Percentiles rank a stretch among this genome's conserved stretches.
Evolutionary conservation across 495 filamentous ascomycete genomes (phyloP).

Genomic region (Tuber brumale): DNA sequence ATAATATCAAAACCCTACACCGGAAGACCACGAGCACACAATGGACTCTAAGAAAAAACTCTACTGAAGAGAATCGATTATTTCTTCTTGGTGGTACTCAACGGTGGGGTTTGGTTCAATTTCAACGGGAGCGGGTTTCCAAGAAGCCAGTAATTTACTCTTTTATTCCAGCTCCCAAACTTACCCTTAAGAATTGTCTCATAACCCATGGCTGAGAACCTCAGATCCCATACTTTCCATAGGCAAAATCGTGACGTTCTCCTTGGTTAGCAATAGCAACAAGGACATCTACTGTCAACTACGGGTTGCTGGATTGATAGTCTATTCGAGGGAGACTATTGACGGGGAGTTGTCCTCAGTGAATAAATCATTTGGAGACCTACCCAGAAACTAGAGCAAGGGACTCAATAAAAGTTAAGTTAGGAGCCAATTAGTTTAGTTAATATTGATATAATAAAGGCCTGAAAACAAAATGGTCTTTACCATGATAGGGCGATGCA

Average conservation of each 20-base stretch:
- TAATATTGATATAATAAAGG: background rate
- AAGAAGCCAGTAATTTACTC: background rate
- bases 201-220: background rate
- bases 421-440: background rate
- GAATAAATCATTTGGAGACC: background rate
- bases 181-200: background rate
- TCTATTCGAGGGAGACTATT: background rate
- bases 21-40: background rate
- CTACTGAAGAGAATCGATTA: background rate
- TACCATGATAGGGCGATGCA: background rate
- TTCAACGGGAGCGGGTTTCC: background rate
- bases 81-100: background rate
- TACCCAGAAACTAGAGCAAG: background rate
- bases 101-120: background rate
- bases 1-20: background rate
- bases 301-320: background rate
- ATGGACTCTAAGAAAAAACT: background rate
- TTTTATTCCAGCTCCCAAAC: background rate
- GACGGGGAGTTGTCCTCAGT: background rate
- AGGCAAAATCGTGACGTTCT: background rate
- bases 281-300: background rate
- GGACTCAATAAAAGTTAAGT: background rate
- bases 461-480: background rate
- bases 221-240: background rate
- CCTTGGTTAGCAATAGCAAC: background rate